These are phyloP conservation scores for Nemania diffusa DNA, from an alignment of 2,329 filamentous ascomycete genomes.

Conservation along the genomic window DNA sequence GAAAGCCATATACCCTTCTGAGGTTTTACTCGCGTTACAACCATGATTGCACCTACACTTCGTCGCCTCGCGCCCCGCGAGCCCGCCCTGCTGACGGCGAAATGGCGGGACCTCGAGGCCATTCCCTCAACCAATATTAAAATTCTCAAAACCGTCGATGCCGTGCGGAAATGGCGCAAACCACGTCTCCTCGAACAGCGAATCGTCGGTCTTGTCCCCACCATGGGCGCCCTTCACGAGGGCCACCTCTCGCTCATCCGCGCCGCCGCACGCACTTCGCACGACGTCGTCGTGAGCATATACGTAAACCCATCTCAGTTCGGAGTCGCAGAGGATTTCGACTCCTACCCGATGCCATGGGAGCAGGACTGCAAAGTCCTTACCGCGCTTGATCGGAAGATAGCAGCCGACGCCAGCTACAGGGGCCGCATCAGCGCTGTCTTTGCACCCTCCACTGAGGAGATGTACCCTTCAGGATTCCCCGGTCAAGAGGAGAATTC, in stretches of 20 bases:
- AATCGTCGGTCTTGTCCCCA: constrained; percentile 88
- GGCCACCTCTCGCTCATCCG: constrained; percentile 90
- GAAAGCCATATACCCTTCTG: constrained; percentile 4
- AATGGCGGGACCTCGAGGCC: constrained; percentile 52
- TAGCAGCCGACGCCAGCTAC: constrained; percentile 69
- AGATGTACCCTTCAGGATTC: constrained; percentile 88
- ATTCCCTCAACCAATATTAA: constrained; percentile 70
- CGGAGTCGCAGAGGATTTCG: constrained; percentile 86
- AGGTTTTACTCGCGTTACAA: constrained; percentile 11
- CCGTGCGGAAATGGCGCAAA: constrained; percentile 75
- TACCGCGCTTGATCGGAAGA: constrained; percentile 73
- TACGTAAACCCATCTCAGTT: constrained; percentile 99
- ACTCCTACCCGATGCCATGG: constrained; percentile 92
- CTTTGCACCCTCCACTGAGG: constrained; percentile 82
- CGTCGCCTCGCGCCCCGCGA: constrained; percentile 36
- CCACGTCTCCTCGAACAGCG: constrained; percentile 73
- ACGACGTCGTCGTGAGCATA: constrained; percentile 87
- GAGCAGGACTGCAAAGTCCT: constrained; percentile 77
- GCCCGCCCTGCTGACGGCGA: constrained; percentile 13
- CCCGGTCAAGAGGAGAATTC: constrained; percentile 78
- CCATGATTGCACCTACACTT: constrained; percentile 43
- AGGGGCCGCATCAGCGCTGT: constrained; percentile 80
- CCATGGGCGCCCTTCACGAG: constrained; percentile 96
- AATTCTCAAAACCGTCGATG: constrained; percentile 79
- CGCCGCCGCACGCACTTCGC: constrained; percentile 83